phyloP scores from a whole-genome alignment of 371 early-diverging fungal genomes.

The Dichotomocladium elegans region DNA sequence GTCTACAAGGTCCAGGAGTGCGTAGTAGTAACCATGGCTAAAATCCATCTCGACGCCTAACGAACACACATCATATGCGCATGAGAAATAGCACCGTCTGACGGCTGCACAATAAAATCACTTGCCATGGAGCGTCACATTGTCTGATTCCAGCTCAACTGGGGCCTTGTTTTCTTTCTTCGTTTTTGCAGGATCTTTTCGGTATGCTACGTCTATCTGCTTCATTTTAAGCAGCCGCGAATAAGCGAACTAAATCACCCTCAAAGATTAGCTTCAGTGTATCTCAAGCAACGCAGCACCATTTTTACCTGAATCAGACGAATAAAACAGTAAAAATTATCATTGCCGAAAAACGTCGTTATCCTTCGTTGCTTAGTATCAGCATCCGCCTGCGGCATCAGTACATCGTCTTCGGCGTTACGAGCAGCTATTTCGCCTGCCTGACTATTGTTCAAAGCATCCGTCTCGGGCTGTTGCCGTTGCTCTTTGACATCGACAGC shows the following conservation, averaged over 20 bases:
- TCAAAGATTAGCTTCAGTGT: not conserved
- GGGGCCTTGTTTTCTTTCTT: constrained; percentile 68
- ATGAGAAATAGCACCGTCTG: constrained; percentile 37
- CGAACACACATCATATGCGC: constrained; percentile 18
- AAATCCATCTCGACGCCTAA: constrained; percentile 38
- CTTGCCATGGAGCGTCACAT: constrained; percentile 21
- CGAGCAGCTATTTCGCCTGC: not conserved
- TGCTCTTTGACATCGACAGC: no score
- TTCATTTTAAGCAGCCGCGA: constrained; percentile 81
- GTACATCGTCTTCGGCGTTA: no score
- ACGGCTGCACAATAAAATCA: constrained; percentile 56
- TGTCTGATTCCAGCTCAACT: constrained; percentile 70
- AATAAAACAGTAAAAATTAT: constrained; percentile 81
- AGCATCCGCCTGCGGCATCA: no score
- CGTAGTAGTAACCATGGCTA: constrained; percentile 61
- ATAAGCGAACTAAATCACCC: constrained; percentile 25
- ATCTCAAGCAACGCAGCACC: not conserved
- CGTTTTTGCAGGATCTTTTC: constrained; percentile 47
- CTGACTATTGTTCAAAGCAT: not conserved
- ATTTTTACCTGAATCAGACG: constrained; percentile 72
- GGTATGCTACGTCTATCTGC: constrained; percentile 57
- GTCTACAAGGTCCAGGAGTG: constrained; percentile 67
- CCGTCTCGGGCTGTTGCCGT: not conserved
- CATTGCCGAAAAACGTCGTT: constrained; percentile 70
- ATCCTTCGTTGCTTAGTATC: no score